Evolutionary conservation across 257 asterid species (phyloP).

Genomic region (Scutellaria baicalensis): DNA sequence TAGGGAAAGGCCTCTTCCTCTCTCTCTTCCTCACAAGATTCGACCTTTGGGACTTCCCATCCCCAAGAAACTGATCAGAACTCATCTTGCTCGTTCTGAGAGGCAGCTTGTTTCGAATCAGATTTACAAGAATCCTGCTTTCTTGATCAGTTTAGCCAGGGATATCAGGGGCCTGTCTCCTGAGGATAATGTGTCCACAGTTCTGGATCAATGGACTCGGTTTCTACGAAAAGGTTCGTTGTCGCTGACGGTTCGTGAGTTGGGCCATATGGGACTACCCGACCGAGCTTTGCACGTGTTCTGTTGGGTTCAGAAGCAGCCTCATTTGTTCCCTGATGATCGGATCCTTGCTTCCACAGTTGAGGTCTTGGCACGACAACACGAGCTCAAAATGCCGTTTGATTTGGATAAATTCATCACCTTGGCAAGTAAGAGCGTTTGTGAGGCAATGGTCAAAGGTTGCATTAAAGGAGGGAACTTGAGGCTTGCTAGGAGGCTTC

Average conservation of each 20-base stretch:
- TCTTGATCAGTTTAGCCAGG: constrained; percentile 72
- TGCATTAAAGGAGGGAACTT: constrained; percentile 61
- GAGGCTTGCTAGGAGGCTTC: constrained; percentile 58
- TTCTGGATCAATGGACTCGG: constrained; percentile 51
- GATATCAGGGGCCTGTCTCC: constrained; percentile 53
- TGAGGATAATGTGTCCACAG: constrained; percentile 45
- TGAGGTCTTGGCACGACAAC: constrained; percentile 64
- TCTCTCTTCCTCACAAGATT: constrained; percentile 62
- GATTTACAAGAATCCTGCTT: constrained; percentile 66
- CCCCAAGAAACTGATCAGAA: constrained; percentile 40
- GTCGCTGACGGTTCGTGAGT: constrained; percentile 63
- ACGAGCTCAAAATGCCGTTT: constrained; percentile 59
- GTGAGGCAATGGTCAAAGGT: constrained; percentile 71
- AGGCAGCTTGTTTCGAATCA: constrained; percentile 53
- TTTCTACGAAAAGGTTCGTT: constrained; percentile 78
- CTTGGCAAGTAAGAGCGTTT: constrained; percentile 53
- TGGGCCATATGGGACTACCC: constrained; percentile 76
- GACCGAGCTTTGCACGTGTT: constrained; percentile 59
- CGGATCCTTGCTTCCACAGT: constrained; percentile 77
- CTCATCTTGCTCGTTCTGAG: constrained; percentile 15
- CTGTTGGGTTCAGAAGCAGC: constrained; percentile 68
- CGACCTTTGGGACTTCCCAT: constrained; percentile 67
- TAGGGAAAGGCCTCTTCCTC: constrained; percentile 64
- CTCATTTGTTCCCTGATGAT: constrained; percentile 74
- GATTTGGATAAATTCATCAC: constrained; percentile 40